Evolutionary conservation across 257 asterid genomes (phyloP), one percentile per base, ranked within the genome.

Genomic region (Nicotiana otophora): DNA sequence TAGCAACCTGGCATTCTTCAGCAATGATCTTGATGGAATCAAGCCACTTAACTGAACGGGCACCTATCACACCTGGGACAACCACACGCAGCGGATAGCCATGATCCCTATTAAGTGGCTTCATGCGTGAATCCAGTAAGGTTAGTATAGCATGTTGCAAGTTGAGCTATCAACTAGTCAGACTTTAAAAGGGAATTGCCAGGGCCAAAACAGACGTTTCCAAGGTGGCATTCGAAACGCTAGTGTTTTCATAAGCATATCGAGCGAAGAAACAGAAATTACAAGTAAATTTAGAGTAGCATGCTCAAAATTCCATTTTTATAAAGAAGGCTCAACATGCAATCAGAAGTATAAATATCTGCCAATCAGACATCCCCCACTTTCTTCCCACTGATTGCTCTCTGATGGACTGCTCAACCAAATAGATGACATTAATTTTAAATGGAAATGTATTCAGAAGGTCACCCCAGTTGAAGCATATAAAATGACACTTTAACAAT

Each of bases 51-150:
- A 96, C 98, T 60, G 99, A 96, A 61, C 99, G 98, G 81, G 98
- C 99, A 87, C 99, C 99, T 70, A 96, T 94, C 82, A 96, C 98
- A 86, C 99, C 99, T 61, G 99, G 98, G 82, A 96, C 99, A 86
- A 96, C 89, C 84, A 93, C 98, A 42, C 99, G 98, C 89, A 96
- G 81, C 1, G 99, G 99, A 87, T 90, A 96, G 77, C 98, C 99
- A 83, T 96, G 99, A 90, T 96, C 99, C 92, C 99, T 91, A 89
- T 92, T 93, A 76, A 96, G 92, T 68, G 94, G 82, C 99, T 96
- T 83, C 78, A 79, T 76, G 39, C 7, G 69, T 69, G 75, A 58
- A 60, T 28, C 77, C 62, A 51, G 62, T 9, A 75, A 74, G 26
- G 80, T 75, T 15, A 75, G 46, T 75, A 75, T 8, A 48, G 80